A percentile compares a stretch with the other conserved stretches of the same genome.
phyloP scores from a whole-genome alignment of 192 early-diverging fungal genomes.

The Coemansia aciculifera region DNA sequence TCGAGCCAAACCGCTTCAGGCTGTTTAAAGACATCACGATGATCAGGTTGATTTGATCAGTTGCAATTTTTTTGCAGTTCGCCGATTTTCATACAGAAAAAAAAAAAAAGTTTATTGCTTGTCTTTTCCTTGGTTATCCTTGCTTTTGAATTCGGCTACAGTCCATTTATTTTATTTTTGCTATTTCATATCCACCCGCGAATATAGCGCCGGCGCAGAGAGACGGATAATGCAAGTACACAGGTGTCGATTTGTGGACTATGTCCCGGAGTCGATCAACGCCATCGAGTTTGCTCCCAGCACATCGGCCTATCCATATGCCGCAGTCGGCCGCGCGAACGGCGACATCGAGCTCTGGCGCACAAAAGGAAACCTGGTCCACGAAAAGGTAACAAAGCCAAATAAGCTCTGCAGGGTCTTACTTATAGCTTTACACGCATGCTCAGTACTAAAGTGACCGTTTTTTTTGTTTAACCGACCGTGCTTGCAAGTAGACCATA shows the following conservation, averaged over 20 bases:
- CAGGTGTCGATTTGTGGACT: constrained; percentile 85
- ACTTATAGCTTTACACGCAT: not conserved
- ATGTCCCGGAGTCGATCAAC: constrained; percentile 81
- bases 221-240: constrained; percentile 68
- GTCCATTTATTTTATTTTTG: not conserved
- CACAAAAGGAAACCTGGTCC: constrained; percentile 63
- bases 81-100: not conserved
- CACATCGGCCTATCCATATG: constrained; percentile 47
- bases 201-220: not conserved
- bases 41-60: constrained; percentile 12
- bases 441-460: not conserved
- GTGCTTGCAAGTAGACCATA: constrained; percentile 61
- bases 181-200: not conserved
- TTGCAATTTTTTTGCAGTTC: not conserved
- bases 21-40: not conserved
- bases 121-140: not conserved
- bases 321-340: constrained; percentile 88
- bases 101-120: constrained; percentile 8
- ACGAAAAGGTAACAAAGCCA: constrained; percentile 70
- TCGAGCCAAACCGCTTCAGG: not conserved
- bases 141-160: not conserved
- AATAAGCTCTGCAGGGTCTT: not conserved
- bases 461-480: not conserved
- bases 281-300: constrained; percentile 75
- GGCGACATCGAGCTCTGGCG: constrained; percentile 95